Conservation (phyloP, 1,139 yeast genomes). For the Pichia sp. region DNA sequence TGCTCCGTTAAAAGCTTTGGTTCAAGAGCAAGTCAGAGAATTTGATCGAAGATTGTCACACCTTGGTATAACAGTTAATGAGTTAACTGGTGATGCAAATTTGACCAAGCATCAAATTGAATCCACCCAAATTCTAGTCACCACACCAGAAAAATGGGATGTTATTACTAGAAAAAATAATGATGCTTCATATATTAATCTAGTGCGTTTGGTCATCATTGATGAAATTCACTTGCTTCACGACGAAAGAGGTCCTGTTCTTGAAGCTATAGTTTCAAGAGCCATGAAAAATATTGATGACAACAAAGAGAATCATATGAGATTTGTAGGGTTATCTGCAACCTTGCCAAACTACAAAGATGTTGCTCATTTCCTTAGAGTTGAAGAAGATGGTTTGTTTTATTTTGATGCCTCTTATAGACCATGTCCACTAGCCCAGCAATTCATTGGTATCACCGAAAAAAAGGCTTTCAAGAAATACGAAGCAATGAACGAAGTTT, state of each 20-base stretch:
- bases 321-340: constrained; percentile 87
- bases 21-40: constrained; percentile 90
- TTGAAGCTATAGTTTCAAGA: constrained; percentile 82
- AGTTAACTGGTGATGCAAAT: constrained; percentile 85
- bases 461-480: constrained; percentile 71
- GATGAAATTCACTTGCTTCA: constrained; percentile 93
- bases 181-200: constrained; percentile 51
- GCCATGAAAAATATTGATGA: constrained; percentile 40
- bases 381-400: constrained; percentile 53
- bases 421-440: constrained; percentile 90
- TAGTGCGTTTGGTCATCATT: constrained; percentile 69
- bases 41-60: constrained; percentile 62
- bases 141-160: constrained; percentile 87
- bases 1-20: constrained; percentile 92
- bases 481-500: constrained; percentile 85
- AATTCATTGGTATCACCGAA: constrained; percentile 82
- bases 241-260: constrained; percentile 92
- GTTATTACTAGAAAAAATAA: constrained; percentile 77
- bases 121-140: constrained; percentile 76
- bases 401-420: constrained; percentile 78
- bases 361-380: constrained; percentile 77
- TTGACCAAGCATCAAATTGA: constrained; percentile 69
- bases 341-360: constrained; percentile 87
- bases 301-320: constrained; percentile 36
- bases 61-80: constrained; percentile 70